Conservation (phyloP, 495 filamentous ascomycete genomes). For the Darksidea phi region DNA sequence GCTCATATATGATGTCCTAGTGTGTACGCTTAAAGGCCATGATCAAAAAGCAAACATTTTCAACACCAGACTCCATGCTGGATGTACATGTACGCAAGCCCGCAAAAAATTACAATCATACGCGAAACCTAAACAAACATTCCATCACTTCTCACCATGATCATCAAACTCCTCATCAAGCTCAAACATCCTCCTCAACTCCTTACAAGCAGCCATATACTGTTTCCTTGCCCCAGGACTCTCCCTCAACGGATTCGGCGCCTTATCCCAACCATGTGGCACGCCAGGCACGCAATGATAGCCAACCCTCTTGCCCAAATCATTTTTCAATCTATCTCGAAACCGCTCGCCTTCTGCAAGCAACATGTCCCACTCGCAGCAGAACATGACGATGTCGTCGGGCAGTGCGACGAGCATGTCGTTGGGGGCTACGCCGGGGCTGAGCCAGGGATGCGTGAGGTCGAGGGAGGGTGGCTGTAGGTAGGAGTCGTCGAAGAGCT, state of each 20-base stretch:
- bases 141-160: background rate
- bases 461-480: slow-evolving; percentile 58
- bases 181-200: slow-evolving; percentile 47
- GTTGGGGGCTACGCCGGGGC: slow-evolving; percentile 60
- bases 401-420: slow-evolving; percentile 56
- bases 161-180: slow-evolving; percentile 22
- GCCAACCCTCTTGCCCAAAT: slow-evolving; percentile 63
- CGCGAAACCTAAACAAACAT: no score
- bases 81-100: no score
- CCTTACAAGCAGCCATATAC: slow-evolving; percentile 49
- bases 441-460: slow-evolving; percentile 59
- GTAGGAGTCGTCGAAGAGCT: slow-evolving; percentile 85
- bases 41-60: no score
- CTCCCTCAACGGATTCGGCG: slow-evolving; percentile 69
- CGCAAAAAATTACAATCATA: no score
- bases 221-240: slow-evolving; percentile 45
- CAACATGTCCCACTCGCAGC: slow-evolving; percentile 92
- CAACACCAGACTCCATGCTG: no score
- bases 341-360: slow-evolving; percentile 72
- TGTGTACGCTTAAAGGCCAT: no score
- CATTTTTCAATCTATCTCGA: slow-evolving; percentile 56
- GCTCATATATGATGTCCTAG: no score
- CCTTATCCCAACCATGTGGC: slow-evolving; percentile 85
- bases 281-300: slow-evolving; percentile 72
- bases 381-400: slow-evolving; percentile 66